Base-by-base conservation (phyloP, 192 early-diverging fungal species). In the Funneliformis geosporum region DNA sequence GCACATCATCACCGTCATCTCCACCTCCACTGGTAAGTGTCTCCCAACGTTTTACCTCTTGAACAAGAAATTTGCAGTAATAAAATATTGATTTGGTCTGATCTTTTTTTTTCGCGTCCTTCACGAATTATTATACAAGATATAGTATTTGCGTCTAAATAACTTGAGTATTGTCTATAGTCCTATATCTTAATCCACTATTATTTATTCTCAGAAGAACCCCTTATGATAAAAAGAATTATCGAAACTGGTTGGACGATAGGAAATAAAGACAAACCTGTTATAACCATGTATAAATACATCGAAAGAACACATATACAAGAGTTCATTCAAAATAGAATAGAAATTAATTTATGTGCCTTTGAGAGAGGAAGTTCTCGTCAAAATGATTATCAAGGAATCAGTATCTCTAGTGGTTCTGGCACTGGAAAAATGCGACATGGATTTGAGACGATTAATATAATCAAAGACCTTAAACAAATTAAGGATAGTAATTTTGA, bases 261-360 rank as follows among this genome's bases (percentile, higher is more conserved):
- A 0, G 43, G 2, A 44, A 44, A 44, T 44, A 44, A 44, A 44
- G 43, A 44, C 43, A 44, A 44, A 44, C 43, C 43, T 44, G 9
- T 44, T 44, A 44, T 44, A 44, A 44, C 43, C 43, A 4, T 44
- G 5, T 44, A 44, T 44, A 44, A 44, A 4, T 44, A 44, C 5
- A 62, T 64, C n/a, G n/a, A 64, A 64, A 64, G 62, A 33, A 7
- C n/a, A 8, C 62, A 64, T 64, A 64, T 64, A 64, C n/a, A 33
- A 64, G 9, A 27, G 62, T 64, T 64, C 62, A 64, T 64, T 2
- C 0, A n/a, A 64, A n/a, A 25, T n/a, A 23, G 2, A 64, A 64
- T 64, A 64, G 0, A 25, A 64, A 64, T 6, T 64, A 64, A 64
- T 64, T 64, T 64, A 64, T 11, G 25, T 8, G 64, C 64, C 28